Conservation (phyloP, 140 eudicot species). For the Eryngium alpinum region DNA sequence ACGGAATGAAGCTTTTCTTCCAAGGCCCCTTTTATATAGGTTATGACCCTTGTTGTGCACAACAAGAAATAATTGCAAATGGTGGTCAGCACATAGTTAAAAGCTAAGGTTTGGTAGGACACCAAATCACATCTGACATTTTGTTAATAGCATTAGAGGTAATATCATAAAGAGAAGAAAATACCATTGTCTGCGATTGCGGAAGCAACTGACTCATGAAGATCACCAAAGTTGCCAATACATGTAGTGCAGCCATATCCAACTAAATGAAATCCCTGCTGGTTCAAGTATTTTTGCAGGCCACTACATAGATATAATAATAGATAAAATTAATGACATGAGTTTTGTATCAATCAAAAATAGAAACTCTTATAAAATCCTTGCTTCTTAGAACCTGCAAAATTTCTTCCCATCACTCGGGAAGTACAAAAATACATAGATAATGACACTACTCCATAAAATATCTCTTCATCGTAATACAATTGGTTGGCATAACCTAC, state of each 20-base stretch:
- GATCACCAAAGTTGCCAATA: constrained; percentile 94
- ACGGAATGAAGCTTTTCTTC: neutral
- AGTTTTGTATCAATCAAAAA: neutral
- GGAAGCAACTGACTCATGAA: constrained; percentile 82
- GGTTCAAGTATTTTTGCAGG: constrained; percentile 76
- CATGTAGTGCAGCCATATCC: constrained; percentile 99
- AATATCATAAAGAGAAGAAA: neutral
- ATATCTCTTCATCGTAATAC: neutral
- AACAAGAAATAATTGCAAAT: neutral
- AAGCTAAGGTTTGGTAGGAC: neutral
- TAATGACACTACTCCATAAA: neutral
- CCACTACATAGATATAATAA: constrained; percentile 42
- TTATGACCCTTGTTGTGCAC: neutral
- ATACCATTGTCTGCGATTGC: constrained; percentile 88
- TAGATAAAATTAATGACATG: neutral
- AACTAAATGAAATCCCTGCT: constrained; percentile 85
- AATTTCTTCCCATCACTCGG: constrained; percentile 5
- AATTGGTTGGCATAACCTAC: constrained; percentile 28
- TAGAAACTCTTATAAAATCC: neutral
- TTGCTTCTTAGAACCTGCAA: no score
- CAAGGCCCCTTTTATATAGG: neutral
- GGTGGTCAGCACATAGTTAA: neutral
- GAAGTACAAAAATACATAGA: neutral
- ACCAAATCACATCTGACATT: neutral
- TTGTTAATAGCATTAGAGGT: neutral